Base-by-base conservation (phyloP, 805 yeast species). In the baker's yeast (Saccharomyces cerevisiae) region DNA sequence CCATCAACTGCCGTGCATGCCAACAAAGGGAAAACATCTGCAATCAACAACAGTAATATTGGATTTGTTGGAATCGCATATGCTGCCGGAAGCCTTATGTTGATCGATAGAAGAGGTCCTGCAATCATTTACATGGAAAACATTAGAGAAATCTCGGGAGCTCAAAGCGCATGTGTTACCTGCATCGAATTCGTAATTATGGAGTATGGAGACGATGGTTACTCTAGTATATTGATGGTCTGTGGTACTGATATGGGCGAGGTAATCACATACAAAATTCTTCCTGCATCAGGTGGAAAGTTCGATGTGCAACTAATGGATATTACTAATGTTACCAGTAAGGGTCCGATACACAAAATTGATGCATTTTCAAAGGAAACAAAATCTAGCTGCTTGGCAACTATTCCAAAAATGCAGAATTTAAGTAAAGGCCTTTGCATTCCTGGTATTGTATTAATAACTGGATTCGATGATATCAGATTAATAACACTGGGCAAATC, bases 31-130 rank as follows among this genome's bases (percentile, higher is more conserved):
- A 67, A 67, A 5, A 83, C 87, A 13, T 75, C 90, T 0, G 79
- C 86, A 2, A 57, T 89, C 48, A 77, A 79, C 54, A 79, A 85
- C 66, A 83, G 89, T 53, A 79, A 84, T 57, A 76, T 88, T 51
- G 96, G 96, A 0, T 89, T 91, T 72, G 87, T 85, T 10, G 92
- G 87, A 0, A 73, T 87, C 47, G 95, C 87, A 0, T 89, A 85
- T 66, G 78, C 77, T 49, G 78, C 83, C 10, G 97, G 97, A 11
- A 77, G 80, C 47, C 58, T 91, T 22, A 70, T 85, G 2, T 83
- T 90, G 1, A 73, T 90, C 57, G 97, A 90, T 69, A 74, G 86
- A 49, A 76, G 96, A 54, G 86, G 85, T 76, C 89, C 89, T 1
- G 89, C 87, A 0, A 70, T 83, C 9, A 83, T 85, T 41, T 72